Percentiles rank a stretch among this genome's conserved stretches.
These are phyloP conservation scores for Blastobotrys parvus DNA, from an alignment of 805 yeast species.

Conservation along the genomic window DNA sequence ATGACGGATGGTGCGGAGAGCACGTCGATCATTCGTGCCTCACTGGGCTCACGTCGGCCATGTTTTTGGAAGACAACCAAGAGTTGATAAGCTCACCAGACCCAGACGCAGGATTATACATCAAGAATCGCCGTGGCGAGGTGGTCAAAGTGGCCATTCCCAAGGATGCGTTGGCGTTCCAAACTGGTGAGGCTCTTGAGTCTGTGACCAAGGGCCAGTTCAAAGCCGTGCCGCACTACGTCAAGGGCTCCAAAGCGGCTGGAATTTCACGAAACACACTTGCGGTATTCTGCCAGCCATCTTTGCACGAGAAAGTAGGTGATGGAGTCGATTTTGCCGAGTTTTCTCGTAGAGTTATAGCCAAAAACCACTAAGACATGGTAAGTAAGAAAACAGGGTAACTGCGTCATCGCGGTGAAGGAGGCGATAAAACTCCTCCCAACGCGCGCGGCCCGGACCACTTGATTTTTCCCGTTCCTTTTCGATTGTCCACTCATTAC, in stretches of 20 bases:
- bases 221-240: slow-evolving; percentile 53
- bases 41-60: slow-evolving; percentile 50
- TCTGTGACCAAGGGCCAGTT: slow-evolving; percentile 41
- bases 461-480: no score
- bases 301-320: slow-evolving; percentile 41
- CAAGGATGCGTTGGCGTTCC: slow-evolving; percentile 47
- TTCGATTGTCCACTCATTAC: no score
- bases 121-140: slow-evolving; percentile 37
- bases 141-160: slow-evolving; percentile 48
- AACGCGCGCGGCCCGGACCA: no score
- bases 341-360: slow-evolving; percentile 37
- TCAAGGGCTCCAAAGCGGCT: slow-evolving; percentile 33
- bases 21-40: slow-evolving; percentile 54
- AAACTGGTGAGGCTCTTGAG: slow-evolving; percentile 50
- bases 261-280: slow-evolving; percentile 44
- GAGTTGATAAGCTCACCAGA: slow-evolving; percentile 30
- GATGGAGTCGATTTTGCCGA: slow-evolving; percentile 40
- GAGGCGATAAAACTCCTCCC: no score
- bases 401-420: no score
- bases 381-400: no score
- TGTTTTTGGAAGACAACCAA: slow-evolving; percentile 36
- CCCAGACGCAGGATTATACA: slow-evolving; percentile 42
- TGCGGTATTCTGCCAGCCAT: slow-evolving; percentile 58
- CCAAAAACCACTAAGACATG: slow-evolving; percentile 30
- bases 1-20: slow-evolving; percentile 52